These are phyloP conservation scores for Martensiomyces pterosporus DNA, from an alignment of 192 early-diverging fungal genomes.

Conservation along the genomic window DNA sequence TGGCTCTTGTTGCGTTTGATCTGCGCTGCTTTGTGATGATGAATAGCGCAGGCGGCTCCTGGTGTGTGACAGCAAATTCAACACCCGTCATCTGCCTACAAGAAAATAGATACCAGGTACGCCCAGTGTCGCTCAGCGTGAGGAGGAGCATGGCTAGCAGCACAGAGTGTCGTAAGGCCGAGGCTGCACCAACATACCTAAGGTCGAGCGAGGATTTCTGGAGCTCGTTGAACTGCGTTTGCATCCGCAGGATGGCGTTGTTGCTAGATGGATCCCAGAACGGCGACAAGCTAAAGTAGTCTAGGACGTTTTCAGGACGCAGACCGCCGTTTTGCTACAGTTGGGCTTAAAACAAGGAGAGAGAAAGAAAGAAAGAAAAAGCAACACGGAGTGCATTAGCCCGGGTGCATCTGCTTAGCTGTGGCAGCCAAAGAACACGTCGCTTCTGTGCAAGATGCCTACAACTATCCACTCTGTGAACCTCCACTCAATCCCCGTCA, in stretches of 20 bases:
- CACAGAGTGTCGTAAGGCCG: no score
- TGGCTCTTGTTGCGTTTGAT: constrained; percentile 54
- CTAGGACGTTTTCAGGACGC: constrained; percentile 68
- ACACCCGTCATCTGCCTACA: constrained; percentile 72
- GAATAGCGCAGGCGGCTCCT: constrained; percentile 62
- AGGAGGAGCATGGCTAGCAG: no score
- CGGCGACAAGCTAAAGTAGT: constrained; percentile 77
- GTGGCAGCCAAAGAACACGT: no score
- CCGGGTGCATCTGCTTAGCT: no score
- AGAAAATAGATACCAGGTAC: no score
- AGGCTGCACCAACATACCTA: no score
- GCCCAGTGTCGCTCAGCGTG: no score
- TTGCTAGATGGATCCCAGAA: constrained; percentile 80
- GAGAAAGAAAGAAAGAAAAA: no score
- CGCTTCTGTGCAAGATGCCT: no score
- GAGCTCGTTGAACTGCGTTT: constrained; percentile 76
- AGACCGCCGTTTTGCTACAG: constrained; percentile 61
- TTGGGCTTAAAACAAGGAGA: no score
- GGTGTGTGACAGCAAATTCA: constrained; percentile 70
- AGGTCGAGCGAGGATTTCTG: constrained; percentile 38
- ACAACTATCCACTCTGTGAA: constrained; percentile 59
- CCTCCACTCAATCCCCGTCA: constrained; percentile 63
- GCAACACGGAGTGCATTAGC: no score
- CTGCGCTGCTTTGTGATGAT: constrained; percentile 69
- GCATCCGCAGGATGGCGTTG: constrained; percentile 75